Conservation (phyloP, 148 eudicot genomes). For the Spergularia bocconei region DNA sequence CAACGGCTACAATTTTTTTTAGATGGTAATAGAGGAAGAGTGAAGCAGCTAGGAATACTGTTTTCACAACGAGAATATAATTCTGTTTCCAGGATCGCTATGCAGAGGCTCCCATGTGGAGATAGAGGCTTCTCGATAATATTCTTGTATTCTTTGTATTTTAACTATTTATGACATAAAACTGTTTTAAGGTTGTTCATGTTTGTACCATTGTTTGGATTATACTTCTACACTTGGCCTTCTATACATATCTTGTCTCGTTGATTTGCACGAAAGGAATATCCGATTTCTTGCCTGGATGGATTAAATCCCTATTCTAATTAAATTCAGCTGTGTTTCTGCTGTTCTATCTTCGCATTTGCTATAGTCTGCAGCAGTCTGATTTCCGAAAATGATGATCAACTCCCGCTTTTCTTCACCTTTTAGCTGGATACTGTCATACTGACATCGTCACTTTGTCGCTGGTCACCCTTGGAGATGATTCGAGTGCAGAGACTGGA, state of each 20-base stretch:
- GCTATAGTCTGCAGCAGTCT: background rate
- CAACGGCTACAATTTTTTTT: background rate
- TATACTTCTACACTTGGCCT: background rate
- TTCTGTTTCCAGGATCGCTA: slow-evolving; percentile 5
- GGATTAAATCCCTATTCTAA: background rate
- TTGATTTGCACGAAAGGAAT: background rate
- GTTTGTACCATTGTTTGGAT: too few species aligned
- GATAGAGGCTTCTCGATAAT: background rate
- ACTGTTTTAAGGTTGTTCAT: background rate
- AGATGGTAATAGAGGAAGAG: background rate
- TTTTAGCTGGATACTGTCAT: too few species aligned
- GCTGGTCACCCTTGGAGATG: too few species aligned
- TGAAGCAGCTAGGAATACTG: background rate
- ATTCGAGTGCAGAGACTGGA: background rate
- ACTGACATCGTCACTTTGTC: too few species aligned
- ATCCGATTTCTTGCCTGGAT: background rate
- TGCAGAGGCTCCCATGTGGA: background rate
- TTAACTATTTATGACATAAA: background rate
- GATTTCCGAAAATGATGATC: background rate
- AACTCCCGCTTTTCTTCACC: background rate
- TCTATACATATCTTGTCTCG: background rate
- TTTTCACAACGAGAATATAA: slow-evolving; percentile 10
- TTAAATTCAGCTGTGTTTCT: background rate
- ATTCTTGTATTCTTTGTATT: background rate
- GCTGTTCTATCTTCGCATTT: too few species aligned